Base-by-base conservation (phyloP, 108 stramenopile genomes). In the Pseudonitzschia delicatissima region DNA sequence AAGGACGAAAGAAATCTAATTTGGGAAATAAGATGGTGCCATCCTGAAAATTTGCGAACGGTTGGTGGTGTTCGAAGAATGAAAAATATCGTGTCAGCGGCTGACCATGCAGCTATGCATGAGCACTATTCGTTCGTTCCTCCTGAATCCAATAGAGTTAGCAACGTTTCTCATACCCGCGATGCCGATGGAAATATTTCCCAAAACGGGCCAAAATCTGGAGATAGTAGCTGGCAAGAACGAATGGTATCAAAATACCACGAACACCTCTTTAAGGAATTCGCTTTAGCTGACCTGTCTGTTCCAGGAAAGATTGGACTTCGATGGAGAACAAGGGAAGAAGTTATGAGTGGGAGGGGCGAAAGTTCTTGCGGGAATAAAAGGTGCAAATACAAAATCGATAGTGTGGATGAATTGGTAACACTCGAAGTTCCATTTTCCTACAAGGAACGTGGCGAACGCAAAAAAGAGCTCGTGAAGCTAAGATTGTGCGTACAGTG, bases 211-310 rank as follows among this genome's bases (percentile, higher is more conserved):
- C 37, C 37, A 39, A 39, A 39, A 6, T 11, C 37, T 6, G 11
- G 37, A 6, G 37, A 27, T 18, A 62, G 40, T 17, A 3, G 33
- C 20, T 94, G 93, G 93, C 85, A 92, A 64, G 85, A 87, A 20
- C 84, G 90, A 32, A 94, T 92, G 93, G 93, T 90, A 0, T 45
- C 74, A 50, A 58, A 69, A 9, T 94, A 92, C 52, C 82, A 94
- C 44, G 69, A 74, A 12, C 78, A 85, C 65, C 59, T 94, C 5
- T 89, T 86, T 82, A 89, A 87, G 57, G 88, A 91, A 64, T 92
- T 71, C 67, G 90, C 87, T 15, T 60, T 91, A 62, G 88, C 86
- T 5, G 93, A 91, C 74, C 64, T 90, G 4, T 74, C 79, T 57
- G 65, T 59, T 25, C 70, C 62, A 17, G 70, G 78, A 20, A 60